Conservation (phyloP, 257 asterid genomes). For the Orobanche coerulescens region DNA sequence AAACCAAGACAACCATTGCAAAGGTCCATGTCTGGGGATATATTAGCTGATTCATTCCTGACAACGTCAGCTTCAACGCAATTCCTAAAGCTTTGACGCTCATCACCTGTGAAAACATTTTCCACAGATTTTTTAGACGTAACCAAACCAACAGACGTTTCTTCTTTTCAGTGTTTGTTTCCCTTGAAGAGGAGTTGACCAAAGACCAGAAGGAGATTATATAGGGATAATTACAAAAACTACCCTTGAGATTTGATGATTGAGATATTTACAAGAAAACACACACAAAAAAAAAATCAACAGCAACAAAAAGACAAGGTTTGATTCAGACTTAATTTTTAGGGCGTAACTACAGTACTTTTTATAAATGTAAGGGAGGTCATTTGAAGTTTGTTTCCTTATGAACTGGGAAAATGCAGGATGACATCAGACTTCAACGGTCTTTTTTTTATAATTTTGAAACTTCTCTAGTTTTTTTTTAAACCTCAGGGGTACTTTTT, state of each 20-base stretch:
- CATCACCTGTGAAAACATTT: constrained; percentile 64
- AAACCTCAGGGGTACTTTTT: background rate
- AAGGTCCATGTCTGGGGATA: constrained; percentile 95
- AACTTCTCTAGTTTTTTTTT: background rate
- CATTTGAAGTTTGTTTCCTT: background rate
- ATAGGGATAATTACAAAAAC: background rate
- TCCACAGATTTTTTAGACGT: background rate
- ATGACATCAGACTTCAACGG: background rate
- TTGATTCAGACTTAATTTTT: background rate
- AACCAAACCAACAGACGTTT: background rate
- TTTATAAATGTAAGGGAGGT: background rate
- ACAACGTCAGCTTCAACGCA: constrained; percentile 84
- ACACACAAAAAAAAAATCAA: background rate
- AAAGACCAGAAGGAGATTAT: constrained; percentile 12
- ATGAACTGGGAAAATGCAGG: background rate
- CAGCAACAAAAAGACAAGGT: background rate
- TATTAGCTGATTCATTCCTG: constrained; percentile 79
- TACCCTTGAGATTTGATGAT: background rate
- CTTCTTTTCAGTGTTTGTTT: background rate
- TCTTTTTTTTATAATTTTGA: background rate
- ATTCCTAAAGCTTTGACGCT: constrained; percentile 93
- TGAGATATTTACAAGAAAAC: background rate
- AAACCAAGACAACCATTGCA: constrained; percentile 55
- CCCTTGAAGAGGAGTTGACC: background rate
- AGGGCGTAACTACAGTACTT: background rate